phyloP scores from a whole-genome alignment of 2,329 filamentous ascomycete species.

The Colletotrichum sp. region DNA sequence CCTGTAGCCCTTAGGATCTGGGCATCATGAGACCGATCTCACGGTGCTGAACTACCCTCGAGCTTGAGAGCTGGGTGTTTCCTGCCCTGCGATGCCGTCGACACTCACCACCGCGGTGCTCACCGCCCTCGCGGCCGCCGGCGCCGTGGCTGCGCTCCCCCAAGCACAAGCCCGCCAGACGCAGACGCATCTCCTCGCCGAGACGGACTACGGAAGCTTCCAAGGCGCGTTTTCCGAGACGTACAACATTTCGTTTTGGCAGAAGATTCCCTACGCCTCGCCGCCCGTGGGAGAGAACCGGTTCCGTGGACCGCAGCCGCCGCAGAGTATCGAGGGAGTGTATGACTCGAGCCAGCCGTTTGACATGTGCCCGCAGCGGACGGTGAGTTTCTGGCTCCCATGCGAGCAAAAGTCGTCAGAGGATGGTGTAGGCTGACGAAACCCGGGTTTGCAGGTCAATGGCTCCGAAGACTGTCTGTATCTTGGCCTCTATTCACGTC shows the following conservation, averaged over 20 bases:
- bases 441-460: slow-evolving; percentile 38
- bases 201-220: slow-evolving; percentile 56
- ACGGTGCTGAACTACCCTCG: neutral
- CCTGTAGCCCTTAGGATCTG: neutral
- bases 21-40: neutral
- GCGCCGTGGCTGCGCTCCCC: neutral
- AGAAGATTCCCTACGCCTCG: slow-evolving; percentile 65
- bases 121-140: neutral
- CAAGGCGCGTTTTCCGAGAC: slow-evolving; percentile 52
- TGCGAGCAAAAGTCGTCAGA: neutral
- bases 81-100: neutral
- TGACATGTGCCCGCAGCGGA: slow-evolving; percentile 64
- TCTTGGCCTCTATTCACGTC: slow-evolving; percentile 63
- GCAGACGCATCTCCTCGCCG: slow-evolving; percentile 8
- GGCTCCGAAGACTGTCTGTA: slow-evolving; percentile 67
- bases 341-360: slow-evolving; percentile 62
- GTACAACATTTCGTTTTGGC: slow-evolving; percentile 65
- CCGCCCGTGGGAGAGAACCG: slow-evolving; percentile 62
- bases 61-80: neutral
- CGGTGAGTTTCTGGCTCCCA: slow-evolving; percentile 33
- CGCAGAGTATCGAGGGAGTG: slow-evolving; percentile 46
- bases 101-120: neutral
- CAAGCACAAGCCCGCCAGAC: neutral
- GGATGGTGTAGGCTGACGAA: neutral
- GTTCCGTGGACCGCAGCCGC: slow-evolving; percentile 66